These are phyloP conservation scores for Magnusiomyces clavatus DNA, from an alignment of 1,139 yeast species.

Conservation along the genomic window DNA sequence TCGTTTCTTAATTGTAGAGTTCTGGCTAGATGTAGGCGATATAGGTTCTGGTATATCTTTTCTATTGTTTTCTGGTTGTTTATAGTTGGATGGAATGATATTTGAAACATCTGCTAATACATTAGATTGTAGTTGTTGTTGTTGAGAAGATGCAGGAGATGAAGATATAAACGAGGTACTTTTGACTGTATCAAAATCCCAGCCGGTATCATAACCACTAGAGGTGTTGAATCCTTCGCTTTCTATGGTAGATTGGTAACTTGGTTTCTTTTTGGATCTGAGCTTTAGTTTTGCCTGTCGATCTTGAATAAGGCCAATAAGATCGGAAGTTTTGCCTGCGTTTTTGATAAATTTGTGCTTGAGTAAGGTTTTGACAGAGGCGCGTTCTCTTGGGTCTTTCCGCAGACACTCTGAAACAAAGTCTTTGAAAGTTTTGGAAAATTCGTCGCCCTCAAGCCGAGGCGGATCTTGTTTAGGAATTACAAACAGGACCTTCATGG, in stretches of 20 bases:
- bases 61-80: not conserved
- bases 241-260: constrained; percentile 19
- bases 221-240: not conserved
- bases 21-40: not conserved
- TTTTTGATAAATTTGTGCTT: constrained; percentile 51
- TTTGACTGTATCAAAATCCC: constrained; percentile 36
- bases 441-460: constrained; percentile 36
- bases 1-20: not conserved
- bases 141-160: not conserved
- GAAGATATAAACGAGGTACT: not conserved
- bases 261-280: constrained; percentile 12
- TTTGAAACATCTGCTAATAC: not conserved
- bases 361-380: constrained; percentile 50
- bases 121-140: not conserved
- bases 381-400: constrained; percentile 53
- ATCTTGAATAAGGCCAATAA: constrained; percentile 27
- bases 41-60: not conserved
- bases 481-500: constrained; percentile 68
- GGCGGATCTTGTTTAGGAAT: constrained; percentile 51
- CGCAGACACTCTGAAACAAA: constrained; percentile 59
- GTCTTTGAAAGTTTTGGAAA: constrained; percentile 45
- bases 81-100: not conserved
- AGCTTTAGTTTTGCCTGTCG: constrained; percentile 16
- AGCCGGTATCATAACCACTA: constrained; percentile 28
- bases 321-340: constrained; percentile 34